Base-by-base conservation (phyloP, 2,329 filamentous ascomycete genomes). In the Bipolaris zeicola region DNA sequence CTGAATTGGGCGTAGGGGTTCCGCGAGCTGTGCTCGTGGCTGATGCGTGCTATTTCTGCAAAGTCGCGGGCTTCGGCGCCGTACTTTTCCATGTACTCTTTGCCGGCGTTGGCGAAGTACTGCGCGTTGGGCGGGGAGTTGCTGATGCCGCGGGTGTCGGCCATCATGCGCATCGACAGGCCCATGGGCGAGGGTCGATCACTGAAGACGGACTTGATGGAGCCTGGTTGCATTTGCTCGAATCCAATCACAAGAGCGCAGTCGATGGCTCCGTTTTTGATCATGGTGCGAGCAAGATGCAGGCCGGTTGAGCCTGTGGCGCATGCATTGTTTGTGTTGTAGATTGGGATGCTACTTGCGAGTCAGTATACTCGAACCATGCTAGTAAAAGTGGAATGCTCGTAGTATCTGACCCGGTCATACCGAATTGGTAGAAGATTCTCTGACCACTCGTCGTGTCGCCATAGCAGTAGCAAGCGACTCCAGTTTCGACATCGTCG, bases 321-420 rank as follows among this genome's bases (percentile, higher is more conserved):
- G 81, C 94, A 97, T 80, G 96, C 96, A 83, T 97, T 97, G 84
- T 97, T 97, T 70, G 96, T 92, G 73, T 98, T 98, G 82, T 95
- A 93, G 75, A 98, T 92, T 69, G 94, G 94, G 67, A 98, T 96
- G 13, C 70, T 71, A 36, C 1, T 1, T 14, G 1, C 0, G 72
- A 88, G 39, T 65, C 34, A 67, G 49, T 33, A 24, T 26, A 5
- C 13, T 50, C 2, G 2, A 13, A 24, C 18, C n/a, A 24, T 11
- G 13, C 5, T n/a, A 16, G 14, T 1, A 3, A 14, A 24, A 18
- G 5, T 4, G 2, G 4, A 42, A 31, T 33, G 26, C 10, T 33
- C 4, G 42, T 45, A 33, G 26, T 42, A 10, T 54, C 67, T 6
- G 63, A 71, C 68, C 66, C 83, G 50, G 92, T 96, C 88, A 97